Evolutionary conservation across 345 rosid species (phyloP), one percentile per base, ranked within the genome.

Genomic region (Acer campestre): DNA sequence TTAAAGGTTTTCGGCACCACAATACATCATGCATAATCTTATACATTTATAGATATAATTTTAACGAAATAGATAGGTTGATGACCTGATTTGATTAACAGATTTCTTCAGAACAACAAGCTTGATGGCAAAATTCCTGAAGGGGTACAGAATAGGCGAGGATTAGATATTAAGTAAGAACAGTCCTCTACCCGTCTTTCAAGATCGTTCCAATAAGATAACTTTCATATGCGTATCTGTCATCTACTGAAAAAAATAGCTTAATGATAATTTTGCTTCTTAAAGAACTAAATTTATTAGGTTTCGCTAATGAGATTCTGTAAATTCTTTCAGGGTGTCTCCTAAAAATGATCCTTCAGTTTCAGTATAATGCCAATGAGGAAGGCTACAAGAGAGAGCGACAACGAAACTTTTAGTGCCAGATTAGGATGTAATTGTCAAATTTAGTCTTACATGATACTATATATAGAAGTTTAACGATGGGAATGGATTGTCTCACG

Each of bases 21-120:
- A 46, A 12, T 0, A n/a, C 10, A 58, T 7, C 62, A 18, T 58
- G 62, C 62, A 17, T n/a, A 58, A 6, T 58, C 23, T 58, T 42
- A 31, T 17, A 56, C 55, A 23, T 42, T 4, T 48, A 1, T 23
- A 11, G 13, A 51, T 14, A 13, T 56, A 40, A 10, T 16, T 46
- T 2, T n/a, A 49, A 6, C 23, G 2, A 38, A 77, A 66, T 42
- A 74, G 70, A 66, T 46, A 67, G 61, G 22, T 66, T 71, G 69
- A 61, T 65, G 71, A 74, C 55, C 51, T 76, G 70, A 80, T 74
- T 61, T 68, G 40, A 58, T 70, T 48, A 46, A 79, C 94, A 95
- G 99, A 86, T 87, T 81, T 73, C 83, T 92, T 74, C 91, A 90
- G 74, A 86, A 89, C 77, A 92, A 92, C 83, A 85, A 85, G 73